Evolutionary conservation across 208 protist genomes (phyloP).

Genomic region (Acanthamoeba royreba): DNA sequence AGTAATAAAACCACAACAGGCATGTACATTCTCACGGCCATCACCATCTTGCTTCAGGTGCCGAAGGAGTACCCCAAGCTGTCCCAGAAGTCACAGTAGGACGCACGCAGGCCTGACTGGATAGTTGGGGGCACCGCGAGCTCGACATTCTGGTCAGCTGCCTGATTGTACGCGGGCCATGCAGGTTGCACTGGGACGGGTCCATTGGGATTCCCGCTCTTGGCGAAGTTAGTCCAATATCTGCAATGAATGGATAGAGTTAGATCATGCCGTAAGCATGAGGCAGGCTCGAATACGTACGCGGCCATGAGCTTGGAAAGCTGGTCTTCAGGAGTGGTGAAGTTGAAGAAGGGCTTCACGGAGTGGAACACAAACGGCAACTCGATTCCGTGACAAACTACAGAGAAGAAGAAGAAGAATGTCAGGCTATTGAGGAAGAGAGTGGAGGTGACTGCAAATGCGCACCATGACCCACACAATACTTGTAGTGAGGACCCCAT

Average conservation of each 20-base stretch:
- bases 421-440: no score
- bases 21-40: no score
- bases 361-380: conserved; percentile 52
- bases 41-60: not conserved
- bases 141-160: not conserved
- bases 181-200: not conserved
- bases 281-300: not conserved
- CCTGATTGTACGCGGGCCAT: conserved; percentile 36
- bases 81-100: conserved; percentile 12
- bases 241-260: no score
- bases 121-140: not conserved
- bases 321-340: not conserved
- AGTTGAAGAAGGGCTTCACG: not conserved
- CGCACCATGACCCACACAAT: conserved; percentile 25
- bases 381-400: conserved; percentile 59
- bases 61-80: not conserved
- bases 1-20: no score
- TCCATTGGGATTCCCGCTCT: conserved; percentile 39
- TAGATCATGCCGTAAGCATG: not conserved
- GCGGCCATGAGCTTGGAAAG: not conserved
- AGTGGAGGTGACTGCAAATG: not conserved
- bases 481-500: conserved; percentile 47
- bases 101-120: not conserved
- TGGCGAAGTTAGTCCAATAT: conserved; percentile 60
- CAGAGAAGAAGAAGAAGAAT: not conserved